Conservation (phyloP, 345 rosid species). For the Populus pruinosa region DNA sequence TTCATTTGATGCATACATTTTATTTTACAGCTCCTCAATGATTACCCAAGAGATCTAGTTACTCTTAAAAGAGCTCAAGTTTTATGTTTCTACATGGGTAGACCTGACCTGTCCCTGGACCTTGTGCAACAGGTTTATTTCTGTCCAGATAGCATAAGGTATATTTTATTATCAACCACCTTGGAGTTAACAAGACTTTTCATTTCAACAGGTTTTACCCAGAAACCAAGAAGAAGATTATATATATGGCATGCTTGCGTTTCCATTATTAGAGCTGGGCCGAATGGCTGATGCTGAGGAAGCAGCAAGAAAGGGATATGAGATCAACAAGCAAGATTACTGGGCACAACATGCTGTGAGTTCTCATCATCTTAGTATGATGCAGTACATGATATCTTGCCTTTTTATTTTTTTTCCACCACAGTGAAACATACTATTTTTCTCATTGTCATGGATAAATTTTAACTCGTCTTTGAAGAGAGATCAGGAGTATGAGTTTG, state of each 20-base stretch:
- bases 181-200: constrained; percentile 6
- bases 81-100: constrained; percentile 76
- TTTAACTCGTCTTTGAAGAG: neutral
- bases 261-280: constrained; percentile 79
- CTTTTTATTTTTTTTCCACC: neutral
- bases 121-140: constrained; percentile 64
- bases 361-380: constrained; percentile 9
- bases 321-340: constrained; percentile 63
- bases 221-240: constrained; percentile 59
- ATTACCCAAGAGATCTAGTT: constrained; percentile 67
- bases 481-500: neutral
- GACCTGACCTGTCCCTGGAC: constrained; percentile 50
- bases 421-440: neutral
- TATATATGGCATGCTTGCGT: constrained; percentile 82
- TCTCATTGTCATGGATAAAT: neutral
- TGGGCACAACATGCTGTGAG: constrained; percentile 93
- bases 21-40: constrained; percentile 55
- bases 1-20: constrained; percentile 13
- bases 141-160: constrained; percentile 1
- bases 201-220: constrained; percentile 54
- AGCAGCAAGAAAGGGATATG: constrained; percentile 74
- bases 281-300: constrained; percentile 69
- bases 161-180: neutral
- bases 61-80: constrained; percentile 75
- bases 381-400: neutral